Evolutionary conservation across 345 rosid species (phyloP).

Genomic region (Punica granatum): DNA sequence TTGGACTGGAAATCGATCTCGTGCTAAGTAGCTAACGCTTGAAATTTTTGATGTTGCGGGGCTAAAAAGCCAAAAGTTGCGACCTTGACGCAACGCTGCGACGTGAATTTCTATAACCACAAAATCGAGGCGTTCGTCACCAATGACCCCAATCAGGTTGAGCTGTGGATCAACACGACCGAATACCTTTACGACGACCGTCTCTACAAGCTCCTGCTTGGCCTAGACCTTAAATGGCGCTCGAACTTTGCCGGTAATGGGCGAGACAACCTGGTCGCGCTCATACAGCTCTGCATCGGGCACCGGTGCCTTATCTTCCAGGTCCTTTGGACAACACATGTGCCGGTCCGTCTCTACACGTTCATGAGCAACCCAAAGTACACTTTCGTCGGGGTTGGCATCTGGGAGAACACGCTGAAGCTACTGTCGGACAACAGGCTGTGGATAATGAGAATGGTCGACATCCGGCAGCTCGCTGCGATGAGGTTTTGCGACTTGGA

Average conservation of each 20-base stretch:
- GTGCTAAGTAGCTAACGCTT: no score
- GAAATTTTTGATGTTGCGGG: no score
- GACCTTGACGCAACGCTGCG: background rate
- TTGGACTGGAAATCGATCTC: no score
- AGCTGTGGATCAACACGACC: background rate
- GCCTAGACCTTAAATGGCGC: constrained; percentile 3
- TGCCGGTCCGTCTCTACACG: constrained; percentile 8
- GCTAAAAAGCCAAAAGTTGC: no score
- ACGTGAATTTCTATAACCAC: background rate
- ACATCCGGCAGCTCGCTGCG: constrained; percentile 17
- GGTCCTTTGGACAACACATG: constrained; percentile 6
- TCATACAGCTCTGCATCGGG: constrained; percentile 7
- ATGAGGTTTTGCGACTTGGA: background rate
- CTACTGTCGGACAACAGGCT: constrained; percentile 16
- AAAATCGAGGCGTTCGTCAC: background rate
- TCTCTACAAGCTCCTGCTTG: constrained; percentile 4
- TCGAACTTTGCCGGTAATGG: background rate
- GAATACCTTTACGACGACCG: background rate
- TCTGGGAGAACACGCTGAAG: constrained; percentile 15
- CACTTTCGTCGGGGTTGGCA: constrained; percentile 18
- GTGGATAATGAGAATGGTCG: constrained; percentile 8
- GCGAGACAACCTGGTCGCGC: background rate
- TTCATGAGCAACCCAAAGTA: constrained; percentile 8
- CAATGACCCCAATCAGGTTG: background rate
- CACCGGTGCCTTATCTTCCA: constrained; percentile 22